Evolutionary conservation across 2,329 filamentous ascomycete species (phyloP), one percentile per base, ranked within the genome.

Genomic region (Xylariaceae sp.): DNA sequence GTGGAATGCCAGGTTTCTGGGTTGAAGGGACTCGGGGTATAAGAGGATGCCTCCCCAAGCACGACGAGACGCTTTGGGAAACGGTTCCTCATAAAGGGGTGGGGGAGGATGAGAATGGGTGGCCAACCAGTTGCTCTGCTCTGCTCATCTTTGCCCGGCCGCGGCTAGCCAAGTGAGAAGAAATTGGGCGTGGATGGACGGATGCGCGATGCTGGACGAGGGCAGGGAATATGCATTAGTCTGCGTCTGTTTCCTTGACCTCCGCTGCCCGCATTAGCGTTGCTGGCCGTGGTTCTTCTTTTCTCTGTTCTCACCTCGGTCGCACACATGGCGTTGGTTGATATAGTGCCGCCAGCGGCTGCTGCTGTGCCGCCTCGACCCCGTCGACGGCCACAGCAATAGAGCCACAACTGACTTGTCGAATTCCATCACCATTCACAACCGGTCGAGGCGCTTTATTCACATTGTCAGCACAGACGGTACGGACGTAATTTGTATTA

Each of bases 191-290:
- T 36, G 37, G 49, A 41, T n/a, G 45, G 41, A 29, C 3, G 30
- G 45, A 40, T 22, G 42, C 50, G 54, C 37, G 51, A 34, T 44
- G 44, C 29, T 52, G 40, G 22, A 37, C 22, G 39, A 40, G 36
- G 51, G 47, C 57, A 55, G 55, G 57, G 51, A 32, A 49, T 22
- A 19, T 44, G 54, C 52, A 55, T 54, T 57, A 57, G 57, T 52
- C 5, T 46, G 52, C 46, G 53, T 43, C 55, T 57, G 49, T 53
- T n/a, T 43, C 48, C 51, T 49, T 48, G 22, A 42, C 40, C 49
- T 59, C 54, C 47, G 49, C 32, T 39, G 49, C 46, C 53, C 44
- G 55, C 55, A 55, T 57, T 57, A 57, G 55, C 43, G 53, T 57
- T 41, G 8, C 39, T 41, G 22, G 21, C n/a, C 19, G 22, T 45